Evolutionary conservation across 495 filamentous ascomycete genomes (phyloP), one percentile per base, ranked within the genome.

Genomic region (Aspergillus leporis): DNA sequence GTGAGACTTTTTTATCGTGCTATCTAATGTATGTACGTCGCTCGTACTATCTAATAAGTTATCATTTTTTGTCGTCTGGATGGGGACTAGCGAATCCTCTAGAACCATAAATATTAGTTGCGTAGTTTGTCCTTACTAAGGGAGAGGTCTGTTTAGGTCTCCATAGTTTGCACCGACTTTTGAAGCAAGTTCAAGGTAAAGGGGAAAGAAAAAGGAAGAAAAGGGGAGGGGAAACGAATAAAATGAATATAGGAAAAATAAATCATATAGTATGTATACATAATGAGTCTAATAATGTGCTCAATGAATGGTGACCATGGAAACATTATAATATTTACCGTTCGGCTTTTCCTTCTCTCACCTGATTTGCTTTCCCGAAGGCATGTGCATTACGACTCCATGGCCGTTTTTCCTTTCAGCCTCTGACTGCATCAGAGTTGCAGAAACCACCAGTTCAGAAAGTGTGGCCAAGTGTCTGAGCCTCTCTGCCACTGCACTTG

Each of bases 391-490:
- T 12, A 41, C 40, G 14, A 41, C 25, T 28, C 51, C 22, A 53
- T 40, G 41, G 53, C 34, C 52, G 25, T 45, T 48, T 30, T 21
- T 23, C 34, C 54, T 58, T 56, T 64, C 57, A 60, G 61, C 61
- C 61, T 60, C 61, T 59, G 46, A 23, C 50, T 54, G 58, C 58
- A 58, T 57, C 41, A 28, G 49, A 58, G 49, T 57, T 60, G 61
- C 57, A 58, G 58, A 60, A 59, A 36, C 23, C 10, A 13, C 34
- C 48, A 22, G 19, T 47, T 47, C 43, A 47, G n/a, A 51, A 51
- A 47, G 30, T 38, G 40, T 56, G 41, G 43, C 54, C 36, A 56
- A 43, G 54, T 56, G 54, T 56, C 54, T 47, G 54, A 56, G 54
- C 54, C 54, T 56, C 54, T 21, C 18, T 47, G 16, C 19, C 43